phyloP scores from a whole-genome alignment of 2,329 filamentous ascomycete species.

The Talaromyces sp. region DNA sequence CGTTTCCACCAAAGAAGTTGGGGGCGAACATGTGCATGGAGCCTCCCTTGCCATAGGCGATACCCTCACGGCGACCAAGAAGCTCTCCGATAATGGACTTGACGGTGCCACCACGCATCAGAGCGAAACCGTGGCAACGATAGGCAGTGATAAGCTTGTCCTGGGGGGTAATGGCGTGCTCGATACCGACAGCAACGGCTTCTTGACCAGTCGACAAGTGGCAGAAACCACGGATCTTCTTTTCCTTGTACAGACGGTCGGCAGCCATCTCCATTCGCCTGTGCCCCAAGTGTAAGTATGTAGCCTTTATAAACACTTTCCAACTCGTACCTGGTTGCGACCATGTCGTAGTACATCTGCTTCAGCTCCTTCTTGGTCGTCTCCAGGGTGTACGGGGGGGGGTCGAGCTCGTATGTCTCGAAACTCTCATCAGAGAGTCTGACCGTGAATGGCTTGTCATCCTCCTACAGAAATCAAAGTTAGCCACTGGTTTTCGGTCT shows the following conservation, averaged over 20 bases:
- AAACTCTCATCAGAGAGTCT: conserved; percentile 97
- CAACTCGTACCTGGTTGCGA: conserved; percentile 70
- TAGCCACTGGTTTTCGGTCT: neutral
- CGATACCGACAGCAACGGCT: conserved; percentile 93
- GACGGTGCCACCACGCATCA: conserved; percentile 90
- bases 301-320: neutral
- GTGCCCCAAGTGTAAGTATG: neutral
- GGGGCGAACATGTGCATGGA: conserved; percentile 99
- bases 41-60: conserved; percentile 97
- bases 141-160: conserved; percentile 98
- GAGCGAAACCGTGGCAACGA: conserved; percentile 95
- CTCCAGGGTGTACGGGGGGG: conserved; percentile 84
- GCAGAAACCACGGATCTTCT: conserved; percentile 99
- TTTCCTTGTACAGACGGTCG: conserved; percentile 99
- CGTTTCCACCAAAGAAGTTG: conserved; percentile 97
- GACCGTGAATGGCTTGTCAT: conserved; percentile 88
- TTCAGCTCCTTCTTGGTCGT: conserved; percentile 97
- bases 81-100: conserved; percentile 94
- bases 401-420: conserved; percentile 98
- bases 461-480: conserved; percentile 57
- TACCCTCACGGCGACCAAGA: conserved; percentile 89
- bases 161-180: conserved; percentile 84
- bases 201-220: conserved; percentile 97
- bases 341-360: conserved; percentile 99
- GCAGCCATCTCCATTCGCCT: conserved; percentile 99